Conservation (phyloP, 306 rosid genomes). For the Elaeagnus macrophylla region DNA sequence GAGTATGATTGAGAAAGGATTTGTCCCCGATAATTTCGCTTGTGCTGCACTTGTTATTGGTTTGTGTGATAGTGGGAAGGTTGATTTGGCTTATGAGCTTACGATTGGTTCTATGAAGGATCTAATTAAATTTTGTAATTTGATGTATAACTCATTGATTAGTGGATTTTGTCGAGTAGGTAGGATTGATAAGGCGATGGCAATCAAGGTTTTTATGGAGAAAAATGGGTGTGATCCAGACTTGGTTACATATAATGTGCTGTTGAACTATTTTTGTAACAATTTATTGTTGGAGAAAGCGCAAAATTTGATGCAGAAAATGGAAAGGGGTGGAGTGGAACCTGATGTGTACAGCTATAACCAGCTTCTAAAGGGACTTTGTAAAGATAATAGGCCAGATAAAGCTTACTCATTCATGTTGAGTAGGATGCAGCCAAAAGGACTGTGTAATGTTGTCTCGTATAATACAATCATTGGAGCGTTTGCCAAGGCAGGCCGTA, state of each 20-base stretch:
- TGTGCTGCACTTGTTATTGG: conserved; percentile 67
- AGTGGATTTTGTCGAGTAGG: conserved; percentile 64
- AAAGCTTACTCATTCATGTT: conserved; percentile 63
- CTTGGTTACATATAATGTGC: conserved; percentile 70
- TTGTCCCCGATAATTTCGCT: conserved; percentile 51
- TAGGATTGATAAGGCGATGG: conserved; percentile 57
- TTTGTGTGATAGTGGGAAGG: conserved; percentile 63
- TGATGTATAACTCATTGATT: conserved; percentile 66
- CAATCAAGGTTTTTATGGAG: conserved; percentile 62
- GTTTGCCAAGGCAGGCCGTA: conserved; percentile 42
- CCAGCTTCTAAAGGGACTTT: conserved; percentile 60
- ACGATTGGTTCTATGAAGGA: conserved; percentile 46
- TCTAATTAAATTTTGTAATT: conserved; percentile 34
- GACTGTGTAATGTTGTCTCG: conserved; percentile 67
- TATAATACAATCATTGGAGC: conserved; percentile 63
- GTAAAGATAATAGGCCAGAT: conserved; percentile 48
- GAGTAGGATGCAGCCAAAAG: conserved; percentile 51
- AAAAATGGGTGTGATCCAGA: conserved; percentile 63
- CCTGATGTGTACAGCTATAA: conserved; percentile 77
- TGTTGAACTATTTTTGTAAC: conserved; percentile 75
- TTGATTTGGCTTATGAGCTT: conserved; percentile 86
- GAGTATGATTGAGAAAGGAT: conserved; percentile 42
- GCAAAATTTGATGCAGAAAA: conserved; percentile 44
- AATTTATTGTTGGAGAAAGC: conserved; percentile 59
- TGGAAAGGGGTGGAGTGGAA: conserved; percentile 63